Conservation (phyloP, 2,329 filamentous ascomycete species). For the Leptodontidium sp. region DNA sequence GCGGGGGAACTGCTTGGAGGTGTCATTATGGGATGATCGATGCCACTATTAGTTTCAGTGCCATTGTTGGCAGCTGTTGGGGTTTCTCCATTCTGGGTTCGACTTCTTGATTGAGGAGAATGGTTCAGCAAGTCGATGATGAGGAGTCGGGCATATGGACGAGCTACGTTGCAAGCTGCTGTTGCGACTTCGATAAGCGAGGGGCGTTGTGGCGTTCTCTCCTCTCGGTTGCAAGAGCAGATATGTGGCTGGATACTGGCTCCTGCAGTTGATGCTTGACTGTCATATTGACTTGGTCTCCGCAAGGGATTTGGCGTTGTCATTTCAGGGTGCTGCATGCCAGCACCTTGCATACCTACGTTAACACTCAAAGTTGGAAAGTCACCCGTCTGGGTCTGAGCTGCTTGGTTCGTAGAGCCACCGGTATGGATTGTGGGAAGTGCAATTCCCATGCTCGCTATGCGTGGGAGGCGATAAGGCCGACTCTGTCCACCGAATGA, state of each 20-base stretch:
- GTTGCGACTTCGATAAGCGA: background rate
- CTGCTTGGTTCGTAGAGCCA: background rate
- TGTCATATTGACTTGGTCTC: background rate
- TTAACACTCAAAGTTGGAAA: no score
- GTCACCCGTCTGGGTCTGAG: background rate
- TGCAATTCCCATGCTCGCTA: background rate
- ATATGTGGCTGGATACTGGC: background rate
- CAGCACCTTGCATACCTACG: background rate
- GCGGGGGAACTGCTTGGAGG: slow-evolving; percentile 8
- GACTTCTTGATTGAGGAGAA: background rate
- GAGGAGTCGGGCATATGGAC: slow-evolving; percentile 17
- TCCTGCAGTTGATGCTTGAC: background rate
- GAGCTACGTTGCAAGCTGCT: slow-evolving; percentile 6
- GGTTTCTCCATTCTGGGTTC: background rate
- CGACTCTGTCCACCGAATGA: background rate
- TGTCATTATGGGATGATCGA: slow-evolving; percentile 4
- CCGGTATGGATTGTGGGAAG: background rate
- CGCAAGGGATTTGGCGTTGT: background rate
- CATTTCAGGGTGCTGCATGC: background rate
- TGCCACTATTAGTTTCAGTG: background rate
- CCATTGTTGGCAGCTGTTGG: slow-evolving; percentile 3
- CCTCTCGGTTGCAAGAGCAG: slow-evolving; percentile 16
- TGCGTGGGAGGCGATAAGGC: background rate
- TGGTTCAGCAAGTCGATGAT: slow-evolving; percentile 24
- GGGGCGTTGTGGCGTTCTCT: background rate